These are phyloP conservation scores for Phoenix dactylifera DNA, from an alignment of 176 grass and related monocot genomes.

Conservation along the genomic window DNA sequence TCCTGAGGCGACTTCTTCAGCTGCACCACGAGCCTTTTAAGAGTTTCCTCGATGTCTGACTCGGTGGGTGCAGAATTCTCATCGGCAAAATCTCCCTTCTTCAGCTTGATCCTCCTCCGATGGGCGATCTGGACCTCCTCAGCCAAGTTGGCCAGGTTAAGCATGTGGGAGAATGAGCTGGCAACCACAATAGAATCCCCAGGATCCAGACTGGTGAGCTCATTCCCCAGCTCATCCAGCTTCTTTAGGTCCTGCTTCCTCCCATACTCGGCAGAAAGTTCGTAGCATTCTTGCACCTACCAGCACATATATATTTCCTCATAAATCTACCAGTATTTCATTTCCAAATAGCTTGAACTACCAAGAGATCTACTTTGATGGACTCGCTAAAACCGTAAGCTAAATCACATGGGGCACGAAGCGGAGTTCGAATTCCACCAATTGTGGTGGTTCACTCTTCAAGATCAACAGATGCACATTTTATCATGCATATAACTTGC, in stretches of 20 bases:
- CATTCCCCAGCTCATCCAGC: constrained; percentile 72
- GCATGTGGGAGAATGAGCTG: constrained; percentile 98
- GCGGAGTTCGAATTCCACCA: too few relatives aligned
- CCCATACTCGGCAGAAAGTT: constrained; percentile 91
- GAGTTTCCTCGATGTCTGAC: constrained; percentile 96
- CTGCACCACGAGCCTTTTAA: constrained; percentile 63
- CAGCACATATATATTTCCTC: not conserved
- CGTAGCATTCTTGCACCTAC: constrained; percentile 97
- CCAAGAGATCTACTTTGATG: too few relatives aligned
- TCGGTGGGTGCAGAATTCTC: constrained; percentile 79
- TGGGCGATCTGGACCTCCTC: constrained; percentile 96
- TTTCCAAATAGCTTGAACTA: too few relatives aligned
- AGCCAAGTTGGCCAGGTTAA: constrained; percentile 91
- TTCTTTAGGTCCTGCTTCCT: constrained; percentile 42
- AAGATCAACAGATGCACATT: too few relatives aligned
- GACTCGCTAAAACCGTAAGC: too few relatives aligned
- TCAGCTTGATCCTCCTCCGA: constrained; percentile 85
- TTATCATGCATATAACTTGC: too few relatives aligned
- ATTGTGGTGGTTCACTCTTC: too few relatives aligned
- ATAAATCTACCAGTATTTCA: too few relatives aligned
- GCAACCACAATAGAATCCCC: constrained; percentile 72
- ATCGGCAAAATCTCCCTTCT: constrained; percentile 68
- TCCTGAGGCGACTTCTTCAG: constrained; percentile 73
- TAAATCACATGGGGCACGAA: too few relatives aligned
- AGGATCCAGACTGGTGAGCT: constrained; percentile 56